phyloP scores from a whole-genome alignment of 2,329 filamentous ascomycete species.

The Lasiodiplodia hormozganensis region DNA sequence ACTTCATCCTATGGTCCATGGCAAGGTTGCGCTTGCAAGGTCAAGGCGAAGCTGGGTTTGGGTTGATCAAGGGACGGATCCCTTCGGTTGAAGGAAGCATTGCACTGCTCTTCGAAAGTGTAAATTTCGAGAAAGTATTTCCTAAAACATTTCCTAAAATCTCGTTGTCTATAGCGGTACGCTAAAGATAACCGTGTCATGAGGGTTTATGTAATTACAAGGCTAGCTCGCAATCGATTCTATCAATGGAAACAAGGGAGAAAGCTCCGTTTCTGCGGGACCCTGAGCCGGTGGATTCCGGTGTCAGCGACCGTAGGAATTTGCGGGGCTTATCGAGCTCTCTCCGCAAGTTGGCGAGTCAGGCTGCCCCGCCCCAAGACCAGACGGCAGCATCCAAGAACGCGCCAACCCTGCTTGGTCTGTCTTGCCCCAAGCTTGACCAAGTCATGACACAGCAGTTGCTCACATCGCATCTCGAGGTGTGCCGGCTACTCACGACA shows the following conservation, averaged over 20 bases:
- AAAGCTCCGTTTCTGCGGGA: not conserved
- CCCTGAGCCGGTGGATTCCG: not conserved
- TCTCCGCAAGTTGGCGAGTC: conserved; percentile 22
- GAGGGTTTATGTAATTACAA: not conserved
- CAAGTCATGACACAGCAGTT: not conserved
- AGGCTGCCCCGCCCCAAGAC: conserved; percentile 2
- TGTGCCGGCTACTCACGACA: not conserved
- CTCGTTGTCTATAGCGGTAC: not conserved
- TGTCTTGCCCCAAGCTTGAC: conserved; percentile 8
- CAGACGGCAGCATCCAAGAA: too few relatives aligned
- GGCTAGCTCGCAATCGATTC: not conserved
- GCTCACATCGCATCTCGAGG: not conserved
- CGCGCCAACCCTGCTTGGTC: conserved; percentile 13
- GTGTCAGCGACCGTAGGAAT: not conserved
- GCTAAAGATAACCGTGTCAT: not conserved
- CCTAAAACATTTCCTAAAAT: not conserved
- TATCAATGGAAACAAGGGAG: not conserved
- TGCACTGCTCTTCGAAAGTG: not conserved
- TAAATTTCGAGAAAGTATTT: not conserved
- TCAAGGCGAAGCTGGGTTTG: not conserved
- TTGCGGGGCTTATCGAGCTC: not conserved
- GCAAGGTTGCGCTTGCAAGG: not conserved
- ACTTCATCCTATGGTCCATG: not conserved
- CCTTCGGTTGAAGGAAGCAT: not conserved
- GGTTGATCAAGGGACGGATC: not conserved